Conservation (phyloP, 768 basidiomycete genomes). For the Tubosaeta sp. region DNA sequence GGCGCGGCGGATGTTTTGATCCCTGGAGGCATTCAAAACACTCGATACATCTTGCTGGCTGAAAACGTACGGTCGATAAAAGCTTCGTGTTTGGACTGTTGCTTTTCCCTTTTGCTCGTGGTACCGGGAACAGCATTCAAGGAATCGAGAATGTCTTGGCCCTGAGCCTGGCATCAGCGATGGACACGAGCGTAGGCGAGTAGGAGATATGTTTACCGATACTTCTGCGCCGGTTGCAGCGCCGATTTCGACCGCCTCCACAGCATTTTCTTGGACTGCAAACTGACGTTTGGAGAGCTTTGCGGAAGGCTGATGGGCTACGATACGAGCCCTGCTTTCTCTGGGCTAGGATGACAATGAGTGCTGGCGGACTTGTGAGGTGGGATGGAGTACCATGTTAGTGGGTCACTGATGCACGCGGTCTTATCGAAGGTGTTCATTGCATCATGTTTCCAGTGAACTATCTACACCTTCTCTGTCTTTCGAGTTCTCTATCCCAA, state of each 20-base stretch:
- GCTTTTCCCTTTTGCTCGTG: slow-evolving; percentile 64
- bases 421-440: too few species aligned
- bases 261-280: slow-evolving; percentile 45
- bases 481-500: slow-evolving; percentile 55
- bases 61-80: slow-evolving; percentile 66
- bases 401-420: not conserved
- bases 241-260: slow-evolving; percentile 47
- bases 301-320: slow-evolving; percentile 50
- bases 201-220: slow-evolving; percentile 35
- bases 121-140: slow-evolving; percentile 25
- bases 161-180: slow-evolving; percentile 28
- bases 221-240: slow-evolving; percentile 26
- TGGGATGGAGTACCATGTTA: slow-evolving; percentile 20
- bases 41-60: not conserved
- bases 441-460: not conserved
- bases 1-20: slow-evolving; percentile 48
- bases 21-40: slow-evolving; percentile 29
- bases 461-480: slow-evolving; percentile 39
- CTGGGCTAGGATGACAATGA: slow-evolving; percentile 27
- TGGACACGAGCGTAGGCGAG: not conserved
- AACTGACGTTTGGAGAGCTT: slow-evolving; percentile 46
- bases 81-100: slow-evolving; percentile 58
- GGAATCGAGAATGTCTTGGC: slow-evolving; percentile 40
- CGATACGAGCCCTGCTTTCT: slow-evolving; percentile 38
- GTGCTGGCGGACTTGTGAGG: not conserved